Evolutionary conservation across 352 stramenopile species (phyloP).

Genomic region (Globisporangium iwayamae): DNA sequence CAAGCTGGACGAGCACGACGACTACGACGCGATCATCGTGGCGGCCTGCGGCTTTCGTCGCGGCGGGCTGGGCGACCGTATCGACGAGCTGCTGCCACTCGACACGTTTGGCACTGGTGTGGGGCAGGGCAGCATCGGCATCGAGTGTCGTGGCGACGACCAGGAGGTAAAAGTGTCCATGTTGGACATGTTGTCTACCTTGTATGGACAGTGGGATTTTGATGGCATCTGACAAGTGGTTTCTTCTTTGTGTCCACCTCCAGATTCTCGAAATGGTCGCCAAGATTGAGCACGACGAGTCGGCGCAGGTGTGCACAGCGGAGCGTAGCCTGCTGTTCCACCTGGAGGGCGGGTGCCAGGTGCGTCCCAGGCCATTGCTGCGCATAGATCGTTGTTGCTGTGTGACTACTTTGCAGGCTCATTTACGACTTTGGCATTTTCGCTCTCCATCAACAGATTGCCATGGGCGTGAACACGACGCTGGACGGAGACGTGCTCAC

Average conservation of each 20-base stretch:
- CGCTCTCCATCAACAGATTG: slow-evolving; percentile 36
- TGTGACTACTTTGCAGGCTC: not conserved
- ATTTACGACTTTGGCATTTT: too few relatives aligned
- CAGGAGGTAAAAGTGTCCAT: slow-evolving; percentile 29
- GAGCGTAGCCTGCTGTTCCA: slow-evolving; percentile 81
- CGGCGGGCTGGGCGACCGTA: slow-evolving; percentile 60
- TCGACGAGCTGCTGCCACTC: slow-evolving; percentile 73
- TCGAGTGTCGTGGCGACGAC: slow-evolving; percentile 76
- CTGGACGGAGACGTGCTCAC: slow-evolving; percentile 61
- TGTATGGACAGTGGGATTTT: not conserved
- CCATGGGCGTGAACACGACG: slow-evolving; percentile 77
- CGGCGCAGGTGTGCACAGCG: slow-evolving; percentile 69
- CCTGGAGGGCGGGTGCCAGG: slow-evolving; percentile 84
- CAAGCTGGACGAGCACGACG: slow-evolving; percentile 80
- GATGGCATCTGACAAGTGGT: not conserved
- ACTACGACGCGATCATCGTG: slow-evolving; percentile 87
- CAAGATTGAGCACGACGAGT: slow-evolving; percentile 74
- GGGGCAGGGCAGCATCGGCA: slow-evolving; percentile 81
- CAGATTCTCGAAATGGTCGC: slow-evolving; percentile 74
- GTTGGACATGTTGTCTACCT: not conserved
- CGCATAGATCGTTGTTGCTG: not conserved
- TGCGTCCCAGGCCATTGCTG: slow-evolving; percentile 14
- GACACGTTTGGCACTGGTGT: slow-evolving; percentile 81
- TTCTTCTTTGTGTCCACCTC: not conserved
- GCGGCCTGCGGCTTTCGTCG: slow-evolving; percentile 80